Base-by-base conservation (phyloP, 257 asterid genomes). In the Salvia hispanica region DNA sequence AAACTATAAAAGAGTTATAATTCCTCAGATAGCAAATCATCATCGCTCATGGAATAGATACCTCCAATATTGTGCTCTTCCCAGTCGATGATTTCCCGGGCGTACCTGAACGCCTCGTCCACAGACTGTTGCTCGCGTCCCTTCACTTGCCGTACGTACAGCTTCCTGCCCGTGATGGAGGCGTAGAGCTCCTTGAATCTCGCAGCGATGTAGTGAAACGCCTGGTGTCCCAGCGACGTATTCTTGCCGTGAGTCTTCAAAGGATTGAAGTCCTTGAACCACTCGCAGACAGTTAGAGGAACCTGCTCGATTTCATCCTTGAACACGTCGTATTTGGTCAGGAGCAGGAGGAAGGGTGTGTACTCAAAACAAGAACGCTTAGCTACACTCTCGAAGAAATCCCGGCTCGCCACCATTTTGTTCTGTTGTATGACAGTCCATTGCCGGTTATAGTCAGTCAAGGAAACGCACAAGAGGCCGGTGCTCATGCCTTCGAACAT, bases 201-300 rank as follows among this genome's bases (percentile, higher is more conserved):
- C 52, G 64, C 42, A 28, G 89, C 95, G 61, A 84, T 77, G 56
- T 82, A 83, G 71, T 80, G 71, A 76, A 74, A 89, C 39, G 95
- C 95, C 69, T 83, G 88, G 52, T 79, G 81, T 37, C 86, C 90
- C 69, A 76, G 28, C 34, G 87, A 62, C 33, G 53, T 78, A 58
- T 61, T 83, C 77, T 75, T 77, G 50, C 72, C 76, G 48, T 66
- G 67, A 14, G 54, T 55, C 63, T 74, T 81, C 36, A 77, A n/a
- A 8, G 96, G 92, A 69, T 83, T 71, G 81, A 87, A 89, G 67
- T 83, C 95, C 2, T 56, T 50, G 60, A 89, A 85, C 95, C 96
- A 87, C 36, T 85, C 85, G 15, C 96, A 89, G 7, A 73, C 85
- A 12, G 77, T 76, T 55, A 87, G 13, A 12, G 96, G 96, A 76